phyloP scores from a whole-genome alignment of 371 early-diverging fungal genomes.

The Haplosporangium sp. region DNA sequence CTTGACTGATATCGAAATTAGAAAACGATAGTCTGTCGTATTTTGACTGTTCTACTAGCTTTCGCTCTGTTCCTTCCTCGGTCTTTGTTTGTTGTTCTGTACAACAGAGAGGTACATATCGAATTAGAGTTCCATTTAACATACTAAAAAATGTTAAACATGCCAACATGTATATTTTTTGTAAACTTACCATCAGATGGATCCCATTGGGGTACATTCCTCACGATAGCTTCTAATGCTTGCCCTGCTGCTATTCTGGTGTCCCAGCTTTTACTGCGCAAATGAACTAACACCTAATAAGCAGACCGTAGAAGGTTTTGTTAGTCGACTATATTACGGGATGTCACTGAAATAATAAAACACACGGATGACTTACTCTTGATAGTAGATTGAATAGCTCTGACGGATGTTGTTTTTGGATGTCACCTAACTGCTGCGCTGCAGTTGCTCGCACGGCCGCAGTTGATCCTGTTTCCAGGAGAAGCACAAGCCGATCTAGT shows the following conservation, averaged over 20 bases:
- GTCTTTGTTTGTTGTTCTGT: slow-evolving; percentile 35
- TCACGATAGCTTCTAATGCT: slow-evolving; percentile 92
- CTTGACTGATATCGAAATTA: slow-evolving; percentile 85
- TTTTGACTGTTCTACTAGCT: slow-evolving; percentile 13
- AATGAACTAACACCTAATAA: slow-evolving; percentile 81
- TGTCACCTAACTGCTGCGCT: slow-evolving; percentile 94
- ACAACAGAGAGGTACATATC: neutral
- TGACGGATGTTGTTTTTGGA: slow-evolving; percentile 94
- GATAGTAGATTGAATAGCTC: slow-evolving; percentile 90
- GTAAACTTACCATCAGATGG: slow-evolving; percentile 57
- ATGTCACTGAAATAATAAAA: neutral
- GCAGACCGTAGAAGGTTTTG: neutral
- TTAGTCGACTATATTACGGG: too few species aligned
- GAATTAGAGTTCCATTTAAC: neutral
- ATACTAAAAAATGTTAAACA: neutral
- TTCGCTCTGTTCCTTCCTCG: slow-evolving; percentile 49
- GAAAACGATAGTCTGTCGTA: slow-evolving; percentile 71
- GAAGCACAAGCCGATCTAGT: slow-evolving; percentile 92
- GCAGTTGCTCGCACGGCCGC: slow-evolving; percentile 89
- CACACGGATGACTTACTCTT: slow-evolving; percentile 63
- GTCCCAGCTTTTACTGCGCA: slow-evolving; percentile 93
- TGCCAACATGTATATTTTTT: too few species aligned
- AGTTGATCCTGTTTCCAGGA: slow-evolving; percentile 95
- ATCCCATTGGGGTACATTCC: slow-evolving; percentile 88
- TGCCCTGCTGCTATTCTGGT: slow-evolving; percentile 95